A percentile compares a stretch with the other conserved stretches of the same genome.
Evolutionary conservation across 2,329 filamentous ascomycete genomes (phyloP).

Genomic region (Epichloe sibirici): DNA sequence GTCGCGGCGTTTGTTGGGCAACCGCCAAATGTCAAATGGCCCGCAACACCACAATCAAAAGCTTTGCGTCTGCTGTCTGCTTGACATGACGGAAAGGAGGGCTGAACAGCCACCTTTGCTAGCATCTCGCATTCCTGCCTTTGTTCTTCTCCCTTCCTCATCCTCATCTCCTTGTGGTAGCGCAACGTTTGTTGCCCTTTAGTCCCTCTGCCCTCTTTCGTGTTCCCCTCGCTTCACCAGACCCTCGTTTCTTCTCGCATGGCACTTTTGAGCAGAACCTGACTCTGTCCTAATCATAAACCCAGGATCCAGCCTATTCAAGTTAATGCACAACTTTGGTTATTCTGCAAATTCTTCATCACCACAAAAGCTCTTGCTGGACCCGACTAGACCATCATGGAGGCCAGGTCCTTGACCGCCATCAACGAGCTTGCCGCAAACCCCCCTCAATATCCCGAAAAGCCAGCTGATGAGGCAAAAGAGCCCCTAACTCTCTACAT

Average conservation of each 20-base stretch:
- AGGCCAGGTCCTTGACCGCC: conserved; percentile 72
- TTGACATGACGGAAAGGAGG: background rate
- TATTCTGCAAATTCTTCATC: background rate
- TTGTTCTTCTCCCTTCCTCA: background rate
- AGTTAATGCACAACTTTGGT: background rate
- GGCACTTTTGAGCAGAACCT: background rate
- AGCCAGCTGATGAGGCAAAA: conserved; percentile 55
- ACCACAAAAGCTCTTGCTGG: background rate
- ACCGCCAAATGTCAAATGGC: background rate
- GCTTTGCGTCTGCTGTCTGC: background rate
- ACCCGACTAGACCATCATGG: conserved; percentile 31
- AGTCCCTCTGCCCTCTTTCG: background rate
- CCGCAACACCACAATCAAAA: background rate
- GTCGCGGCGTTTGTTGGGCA: background rate
- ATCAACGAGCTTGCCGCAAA: conserved; percentile 74
- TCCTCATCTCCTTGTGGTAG: background rate
- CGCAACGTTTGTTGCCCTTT: background rate
- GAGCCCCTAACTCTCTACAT: conserved; percentile 80
- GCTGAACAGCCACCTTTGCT: background rate
- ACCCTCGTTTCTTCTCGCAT: background rate
- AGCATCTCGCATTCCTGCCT: background rate
- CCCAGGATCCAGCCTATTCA: background rate
- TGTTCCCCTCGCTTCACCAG: background rate
- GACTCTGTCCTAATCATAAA: background rate
- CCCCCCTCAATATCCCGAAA: conserved; percentile 77